Conservation (phyloP, 2,329 filamentous ascomycete species). For the Pseudogymnoascus sp. region DNA sequence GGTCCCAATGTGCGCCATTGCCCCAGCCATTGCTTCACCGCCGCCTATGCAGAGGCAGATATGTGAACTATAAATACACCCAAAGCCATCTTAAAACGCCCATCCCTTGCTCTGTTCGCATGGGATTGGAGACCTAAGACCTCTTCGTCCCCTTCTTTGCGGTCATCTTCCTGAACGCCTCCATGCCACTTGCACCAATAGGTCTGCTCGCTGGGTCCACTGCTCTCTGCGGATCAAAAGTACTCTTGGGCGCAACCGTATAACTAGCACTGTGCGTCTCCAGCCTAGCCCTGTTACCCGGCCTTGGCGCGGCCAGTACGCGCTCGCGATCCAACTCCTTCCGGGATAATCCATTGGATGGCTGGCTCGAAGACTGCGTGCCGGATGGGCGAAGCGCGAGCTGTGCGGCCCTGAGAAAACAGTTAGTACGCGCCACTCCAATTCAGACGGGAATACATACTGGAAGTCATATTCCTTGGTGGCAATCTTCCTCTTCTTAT, state of each 20-base stretch:
- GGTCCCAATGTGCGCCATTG: slow-evolving; percentile 4
- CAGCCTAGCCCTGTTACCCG: slow-evolving; percentile 46
- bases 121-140: neutral
- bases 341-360: slow-evolving; percentile 19
- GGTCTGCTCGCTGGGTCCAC: slow-evolving; percentile 43
- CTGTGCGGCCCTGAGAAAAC: slow-evolving; percentile 23
- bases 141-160: slow-evolving; percentile 50
- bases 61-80: slow-evolving; percentile 6
- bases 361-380: slow-evolving; percentile 24
- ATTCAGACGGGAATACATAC: slow-evolving; percentile 34
- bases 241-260: slow-evolving; percentile 40
- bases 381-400: slow-evolving; percentile 27
- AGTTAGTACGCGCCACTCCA: slow-evolving; percentile 11
- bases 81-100: neutral
- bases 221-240: slow-evolving; percentile 44
- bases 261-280: slow-evolving; percentile 28
- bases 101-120: neutral
- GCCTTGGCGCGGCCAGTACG: slow-evolving; percentile 42
- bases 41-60: neutral
- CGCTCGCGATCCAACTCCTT: slow-evolving; percentile 44
- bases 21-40: neutral
- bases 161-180: slow-evolving; percentile 58
- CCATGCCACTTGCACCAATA: slow-evolving; percentile 53
- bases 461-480: slow-evolving; percentile 55
- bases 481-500: slow-evolving; percentile 69